Percentiles rank a stretch among this genome's conserved stretches.
Evolutionary conservation across 345 rosid genomes (phyloP).

Genomic region (Syzygium aromaticum): DNA sequence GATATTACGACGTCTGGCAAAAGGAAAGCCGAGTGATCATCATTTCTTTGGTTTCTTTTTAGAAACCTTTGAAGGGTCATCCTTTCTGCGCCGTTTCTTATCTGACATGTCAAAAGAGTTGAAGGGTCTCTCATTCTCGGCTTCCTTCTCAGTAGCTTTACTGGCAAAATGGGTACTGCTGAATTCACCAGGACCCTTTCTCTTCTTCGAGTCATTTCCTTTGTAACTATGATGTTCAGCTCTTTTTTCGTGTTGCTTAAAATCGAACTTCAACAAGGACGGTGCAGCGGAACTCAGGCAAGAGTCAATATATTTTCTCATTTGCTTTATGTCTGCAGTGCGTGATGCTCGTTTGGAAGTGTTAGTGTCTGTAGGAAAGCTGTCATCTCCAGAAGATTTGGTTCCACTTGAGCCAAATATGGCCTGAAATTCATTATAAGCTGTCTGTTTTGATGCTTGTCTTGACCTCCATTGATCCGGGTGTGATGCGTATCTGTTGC

Average conservation of each 20-base stretch:
- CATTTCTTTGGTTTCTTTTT: conserved; percentile 27
- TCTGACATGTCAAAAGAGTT: conserved; percentile 27
- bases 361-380: conserved; percentile 30
- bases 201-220: not conserved
- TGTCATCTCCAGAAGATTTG: conserved; percentile 27
- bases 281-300: conserved; percentile 17
- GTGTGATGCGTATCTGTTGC: conserved; percentile 44
- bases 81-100: conserved; percentile 31
- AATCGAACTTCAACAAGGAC: conserved; percentile 3
- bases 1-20: not conserved
- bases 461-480: conserved; percentile 78
- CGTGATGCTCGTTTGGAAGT: conserved; percentile 31
- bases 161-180: not conserved
- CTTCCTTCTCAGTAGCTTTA: conserved; percentile 2
- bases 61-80: conserved; percentile 10
- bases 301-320: conserved; percentile 44
- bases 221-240: not conserved
- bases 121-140: conserved; percentile 24
- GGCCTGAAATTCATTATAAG: conserved; percentile 54
- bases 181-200: conserved; percentile 13
- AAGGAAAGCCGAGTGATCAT: not conserved
- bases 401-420: conserved; percentile 57
- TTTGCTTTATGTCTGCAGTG: conserved; percentile 26
- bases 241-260: conserved; percentile 21
- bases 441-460: conserved; percentile 70